phyloP scores from a whole-genome alignment of 169 alveolate species.

The Ichthyophthirius multifiliis region DNA sequence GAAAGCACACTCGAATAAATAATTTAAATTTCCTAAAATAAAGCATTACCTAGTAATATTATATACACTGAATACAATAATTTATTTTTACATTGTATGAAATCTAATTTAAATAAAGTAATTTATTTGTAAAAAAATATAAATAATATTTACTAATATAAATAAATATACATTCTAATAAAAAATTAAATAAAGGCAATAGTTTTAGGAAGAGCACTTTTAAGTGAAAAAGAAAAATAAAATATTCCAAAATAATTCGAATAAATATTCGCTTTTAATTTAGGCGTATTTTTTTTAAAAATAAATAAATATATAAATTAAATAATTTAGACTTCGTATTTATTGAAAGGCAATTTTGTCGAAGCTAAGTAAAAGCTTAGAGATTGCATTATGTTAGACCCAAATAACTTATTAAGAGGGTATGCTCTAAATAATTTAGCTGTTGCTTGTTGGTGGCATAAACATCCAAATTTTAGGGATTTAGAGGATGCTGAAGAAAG shows the following conservation, averaged over 20 bases:
- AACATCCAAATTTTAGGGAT: constrained; percentile 27
- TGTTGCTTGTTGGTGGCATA: constrained; percentile 46
- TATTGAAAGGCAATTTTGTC: constrained; percentile 30
- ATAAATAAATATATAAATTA: neutral
- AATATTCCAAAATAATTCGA: constrained; percentile 18
- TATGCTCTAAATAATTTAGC: constrained; percentile 40
- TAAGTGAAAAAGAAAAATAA: constrained; percentile 26
- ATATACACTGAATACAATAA: constrained; percentile 27
- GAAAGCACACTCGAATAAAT: constrained; percentile 26
- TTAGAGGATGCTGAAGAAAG: constrained; percentile 8
- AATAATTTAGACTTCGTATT: constrained; percentile 30
- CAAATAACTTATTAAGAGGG: constrained; percentile 23
- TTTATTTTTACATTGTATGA: constrained; percentile 21
- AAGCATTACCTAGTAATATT: neutral
- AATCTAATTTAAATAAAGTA: constrained; percentile 24
- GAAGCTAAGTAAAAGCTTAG: constrained; percentile 32
- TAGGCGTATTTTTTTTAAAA: constrained; percentile 18
- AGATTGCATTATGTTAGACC: constrained; percentile 28
- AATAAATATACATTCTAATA: neutral
- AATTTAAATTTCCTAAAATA: neutral
- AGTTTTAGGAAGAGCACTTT: constrained; percentile 32
- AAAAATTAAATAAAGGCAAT: constrained; percentile 9
- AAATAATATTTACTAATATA: neutral
- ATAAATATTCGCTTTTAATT: constrained; percentile 10
- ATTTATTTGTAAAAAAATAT: too few relatives aligned